phyloP scores from a whole-genome alignment of 306 rosid species.

The Clitoria ternatea region DNA sequence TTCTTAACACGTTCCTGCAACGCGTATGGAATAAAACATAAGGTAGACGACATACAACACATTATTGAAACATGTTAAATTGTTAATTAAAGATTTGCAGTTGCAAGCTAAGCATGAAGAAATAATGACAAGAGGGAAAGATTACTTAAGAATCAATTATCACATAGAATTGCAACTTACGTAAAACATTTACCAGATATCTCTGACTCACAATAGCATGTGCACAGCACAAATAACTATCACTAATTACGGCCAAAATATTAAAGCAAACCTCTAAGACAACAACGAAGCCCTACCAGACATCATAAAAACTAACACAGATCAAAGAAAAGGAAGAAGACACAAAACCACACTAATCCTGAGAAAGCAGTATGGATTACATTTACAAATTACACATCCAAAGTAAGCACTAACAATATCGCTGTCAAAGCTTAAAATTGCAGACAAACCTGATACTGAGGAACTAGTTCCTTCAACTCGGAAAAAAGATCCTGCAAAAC shows the following conservation, averaged over 20 bases:
- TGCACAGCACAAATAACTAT: not conserved
- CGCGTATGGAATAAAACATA: not conserved
- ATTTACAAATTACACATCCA: conserved; percentile 11
- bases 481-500: conserved; percentile 76
- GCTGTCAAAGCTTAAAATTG: conserved; percentile 1
- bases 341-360: not conserved
- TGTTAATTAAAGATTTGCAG: not conserved
- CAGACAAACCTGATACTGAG: conserved; percentile 76
- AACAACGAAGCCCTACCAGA: not conserved
- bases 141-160: not conserved
- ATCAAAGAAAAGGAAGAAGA: not conserved
- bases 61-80: not conserved
- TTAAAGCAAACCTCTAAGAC: not conserved
- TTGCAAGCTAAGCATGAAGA: conserved; percentile 1
- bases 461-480: conserved; percentile 81
- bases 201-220: conserved; percentile 12
- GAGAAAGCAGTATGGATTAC: not conserved
- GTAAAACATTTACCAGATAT: not conserved
- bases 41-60: not conserved
- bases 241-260: conserved; percentile 12
- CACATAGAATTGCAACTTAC: not conserved
- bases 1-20: conserved; percentile 90
- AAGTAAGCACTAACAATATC: not conserved
- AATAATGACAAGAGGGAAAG: not conserved
- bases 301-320: not conserved